A percentile compares a stretch with the other conserved stretches of the same genome.
Conservation (phyloP, 2,329 filamentous ascomycete species). For the Claviceps capensis region DNA sequence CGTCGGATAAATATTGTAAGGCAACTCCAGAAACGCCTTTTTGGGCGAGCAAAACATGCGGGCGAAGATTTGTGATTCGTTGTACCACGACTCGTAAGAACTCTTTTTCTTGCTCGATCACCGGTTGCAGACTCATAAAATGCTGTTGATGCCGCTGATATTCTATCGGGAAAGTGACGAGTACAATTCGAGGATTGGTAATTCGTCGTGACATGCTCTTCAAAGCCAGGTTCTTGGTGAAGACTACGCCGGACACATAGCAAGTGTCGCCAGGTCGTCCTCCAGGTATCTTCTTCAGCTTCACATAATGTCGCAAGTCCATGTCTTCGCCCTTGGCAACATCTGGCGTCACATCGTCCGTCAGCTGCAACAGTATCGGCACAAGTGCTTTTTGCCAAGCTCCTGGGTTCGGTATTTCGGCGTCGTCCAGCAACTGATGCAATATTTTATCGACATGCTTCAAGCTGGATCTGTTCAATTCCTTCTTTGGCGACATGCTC, state of each 20-base stretch:
- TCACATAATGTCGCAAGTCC: conserved; percentile 94
- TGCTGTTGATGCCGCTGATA: conserved; percentile 79
- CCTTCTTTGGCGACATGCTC: conserved; percentile 57
- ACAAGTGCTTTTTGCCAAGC: conserved; percentile 86
- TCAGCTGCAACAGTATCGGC: conserved; percentile 79
- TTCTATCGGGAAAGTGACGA: conserved; percentile 90
- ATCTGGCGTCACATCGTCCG: conserved; percentile 88
- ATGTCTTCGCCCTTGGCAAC: conserved; percentile 86
- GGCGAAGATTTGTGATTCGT: conserved; percentile 72
- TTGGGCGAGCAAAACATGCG: conserved; percentile 80
- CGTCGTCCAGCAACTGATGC: conserved; percentile 68
- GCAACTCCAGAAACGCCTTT: conserved; percentile 87
- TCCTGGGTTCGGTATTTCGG: conserved; percentile 53
- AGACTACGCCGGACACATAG: conserved; percentile 95
- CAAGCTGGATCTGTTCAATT: conserved; percentile 76
- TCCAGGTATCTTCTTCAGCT: conserved; percentile 90
- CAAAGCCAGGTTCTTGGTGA: conserved; percentile 89
- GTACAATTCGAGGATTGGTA: conserved; percentile 68
- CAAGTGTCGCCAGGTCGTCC: conserved; percentile 80
- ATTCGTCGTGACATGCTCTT: conserved; percentile 94
- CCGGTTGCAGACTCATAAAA: conserved; percentile 95
- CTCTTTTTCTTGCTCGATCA: conserved; percentile 92
- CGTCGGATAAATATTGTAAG: conserved; percentile 73
- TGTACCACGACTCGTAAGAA: conserved; percentile 85
- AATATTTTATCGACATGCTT: conserved; percentile 79